Conservation (phyloP, 1,139 yeast genomes). For the Citeromyces hawaiiensis region DNA sequence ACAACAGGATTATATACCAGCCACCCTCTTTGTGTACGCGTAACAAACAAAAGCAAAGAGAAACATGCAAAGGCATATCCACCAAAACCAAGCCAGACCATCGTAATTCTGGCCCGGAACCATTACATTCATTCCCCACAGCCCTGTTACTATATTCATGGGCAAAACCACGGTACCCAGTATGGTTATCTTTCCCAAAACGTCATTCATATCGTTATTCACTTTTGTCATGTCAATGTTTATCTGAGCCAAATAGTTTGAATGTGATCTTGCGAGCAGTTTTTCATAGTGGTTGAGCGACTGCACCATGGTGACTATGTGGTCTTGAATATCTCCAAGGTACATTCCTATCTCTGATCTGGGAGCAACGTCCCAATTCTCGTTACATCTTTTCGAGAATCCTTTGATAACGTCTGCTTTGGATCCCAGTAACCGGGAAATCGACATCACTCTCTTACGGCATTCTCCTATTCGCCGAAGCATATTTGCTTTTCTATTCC, state of each 20-base stretch:
- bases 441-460: conserved; percentile 86
- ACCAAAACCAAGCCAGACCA: conserved; percentile 71
- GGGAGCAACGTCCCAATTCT: conserved; percentile 67
- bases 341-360: conserved; percentile 78
- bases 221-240: conserved; percentile 96
- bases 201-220: conserved; percentile 95
- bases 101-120: conserved; percentile 83
- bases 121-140: conserved; percentile 97
- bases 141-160: conserved; percentile 85
- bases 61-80: conserved; percentile 28
- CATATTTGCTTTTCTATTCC: conserved; percentile 94
- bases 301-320: conserved; percentile 90
- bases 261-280: conserved; percentile 81
- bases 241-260: conserved; percentile 90
- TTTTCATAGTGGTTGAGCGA: conserved; percentile 90
- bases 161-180: conserved; percentile 93
- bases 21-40: conserved; percentile 25
- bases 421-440: conserved; percentile 70
- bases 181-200: conserved; percentile 83
- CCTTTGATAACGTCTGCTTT: conserved; percentile 97
- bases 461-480: conserved; percentile 89
- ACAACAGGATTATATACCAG: conserved; percentile 15
- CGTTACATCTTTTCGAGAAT: conserved; percentile 81
- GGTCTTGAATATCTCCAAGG: conserved; percentile 89
- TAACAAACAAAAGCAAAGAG: conserved; percentile 28